A percentile compares a stretch with the other conserved stretches of the same genome.
Conservation (phyloP, 306 rosid species). For the Amphicarpaea edgeworthii region DNA sequence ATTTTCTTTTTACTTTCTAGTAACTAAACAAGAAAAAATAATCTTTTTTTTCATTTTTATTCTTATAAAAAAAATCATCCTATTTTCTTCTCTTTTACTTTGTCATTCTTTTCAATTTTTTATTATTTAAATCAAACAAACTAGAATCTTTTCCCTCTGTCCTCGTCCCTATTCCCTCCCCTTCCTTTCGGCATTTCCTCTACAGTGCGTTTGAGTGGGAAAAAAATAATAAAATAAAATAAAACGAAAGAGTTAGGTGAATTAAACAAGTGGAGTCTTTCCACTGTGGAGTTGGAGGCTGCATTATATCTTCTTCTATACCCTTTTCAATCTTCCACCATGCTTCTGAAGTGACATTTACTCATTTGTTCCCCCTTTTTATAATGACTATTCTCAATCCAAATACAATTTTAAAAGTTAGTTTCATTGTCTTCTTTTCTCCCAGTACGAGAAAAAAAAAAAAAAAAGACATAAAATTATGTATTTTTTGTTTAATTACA, state of each 20-base stretch:
- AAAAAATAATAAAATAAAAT: constrained; percentile 32
- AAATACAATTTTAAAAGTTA: neutral
- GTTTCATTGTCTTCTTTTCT: constrained; percentile 13
- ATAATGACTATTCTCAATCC: constrained; percentile 10
- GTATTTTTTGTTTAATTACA: neutral
- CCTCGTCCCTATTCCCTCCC: neutral
- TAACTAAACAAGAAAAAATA: no score
- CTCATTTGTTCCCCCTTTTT: constrained; percentile 44
- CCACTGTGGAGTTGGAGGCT: constrained; percentile 33
- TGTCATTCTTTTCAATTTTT: neutral
- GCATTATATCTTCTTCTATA: constrained; percentile 52
- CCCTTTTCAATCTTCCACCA: constrained; percentile 51
- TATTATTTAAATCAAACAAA: neutral
- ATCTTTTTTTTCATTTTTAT: no score
- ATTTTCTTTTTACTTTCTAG: no score
- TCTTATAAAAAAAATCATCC: neutral
- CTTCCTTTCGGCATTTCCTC: neutral
- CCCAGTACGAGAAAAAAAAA: neutral
- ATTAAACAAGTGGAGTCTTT: constrained; percentile 56
- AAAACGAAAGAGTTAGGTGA: constrained; percentile 3
- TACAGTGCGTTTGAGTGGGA: neutral
- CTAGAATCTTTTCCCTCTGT: neutral
- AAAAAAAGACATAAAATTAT: neutral
- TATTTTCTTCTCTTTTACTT: neutral
- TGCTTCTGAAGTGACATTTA: constrained; percentile 59